Conservation (phyloP, 2,329 filamentous ascomycete genomes). For the Exophiala aquamarina region DNA sequence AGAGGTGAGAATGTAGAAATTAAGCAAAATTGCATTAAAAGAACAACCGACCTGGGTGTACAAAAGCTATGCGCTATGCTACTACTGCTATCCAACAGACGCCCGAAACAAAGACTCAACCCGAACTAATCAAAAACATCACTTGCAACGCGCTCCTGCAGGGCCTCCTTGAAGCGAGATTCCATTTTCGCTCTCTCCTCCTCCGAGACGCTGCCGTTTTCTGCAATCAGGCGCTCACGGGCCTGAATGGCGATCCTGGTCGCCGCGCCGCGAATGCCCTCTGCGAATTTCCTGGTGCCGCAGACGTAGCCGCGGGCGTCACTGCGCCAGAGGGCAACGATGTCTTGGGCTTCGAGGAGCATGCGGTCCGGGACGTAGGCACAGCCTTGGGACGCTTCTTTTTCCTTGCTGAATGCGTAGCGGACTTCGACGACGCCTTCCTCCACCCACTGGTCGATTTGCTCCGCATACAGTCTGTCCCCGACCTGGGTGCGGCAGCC, state of each 20-base stretch:
- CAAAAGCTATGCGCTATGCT: too few relatives aligned
- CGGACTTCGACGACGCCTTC: conserved; percentile 62
- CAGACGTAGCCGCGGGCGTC: conserved; percentile 64
- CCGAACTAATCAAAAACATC: conserved; percentile 14
- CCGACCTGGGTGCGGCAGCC: conserved; percentile 58
- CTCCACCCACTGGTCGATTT: conserved; percentile 52
- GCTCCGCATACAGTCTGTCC: conserved; percentile 62
- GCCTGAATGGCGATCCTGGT: conserved; percentile 35
- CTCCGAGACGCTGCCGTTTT: conserved; percentile 31
- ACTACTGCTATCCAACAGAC: too few relatives aligned
- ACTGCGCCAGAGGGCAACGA: conserved; percentile 45
- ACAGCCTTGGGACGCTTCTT: conserved; percentile 48
- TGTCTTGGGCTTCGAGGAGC: conserved; percentile 46
- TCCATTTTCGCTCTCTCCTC: conserved; percentile 40
- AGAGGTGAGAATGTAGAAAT: too few relatives aligned
- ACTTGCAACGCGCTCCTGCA: conserved; percentile 13
- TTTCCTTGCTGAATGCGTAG: conserved; percentile 58
- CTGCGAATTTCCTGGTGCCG: conserved; percentile 56
- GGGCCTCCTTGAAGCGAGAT: neutral
- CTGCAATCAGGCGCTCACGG: conserved; percentile 31
- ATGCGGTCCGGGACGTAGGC: conserved; percentile 55
- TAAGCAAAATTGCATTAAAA: too few relatives aligned
- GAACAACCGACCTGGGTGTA: too few relatives aligned
- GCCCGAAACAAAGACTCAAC: too few relatives aligned
- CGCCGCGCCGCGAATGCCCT: conserved; percentile 45